Evolutionary conservation across 176 grass and related monocot genomes (phyloP).

Genomic region (Oryza meyeriana): DNA sequence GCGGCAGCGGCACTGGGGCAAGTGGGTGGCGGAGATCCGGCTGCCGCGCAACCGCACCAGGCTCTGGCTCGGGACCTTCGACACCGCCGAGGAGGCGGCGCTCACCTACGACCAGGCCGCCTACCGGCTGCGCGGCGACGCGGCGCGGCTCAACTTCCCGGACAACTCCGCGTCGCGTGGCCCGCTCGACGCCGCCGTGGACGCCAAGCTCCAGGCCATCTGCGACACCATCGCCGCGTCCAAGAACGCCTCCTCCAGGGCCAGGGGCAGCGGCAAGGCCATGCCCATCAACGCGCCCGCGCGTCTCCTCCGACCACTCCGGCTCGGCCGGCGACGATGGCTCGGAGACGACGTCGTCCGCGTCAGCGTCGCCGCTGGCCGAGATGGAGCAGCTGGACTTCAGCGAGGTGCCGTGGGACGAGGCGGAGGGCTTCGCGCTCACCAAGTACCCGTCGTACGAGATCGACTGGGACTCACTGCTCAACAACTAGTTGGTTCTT

Average conservation of each 20-base stretch:
- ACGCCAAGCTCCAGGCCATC: slow-evolving; percentile 70
- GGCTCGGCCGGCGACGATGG: slow-evolving; percentile 18
- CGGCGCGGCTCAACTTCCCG: slow-evolving; percentile 55
- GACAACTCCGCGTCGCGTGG: slow-evolving; percentile 25
- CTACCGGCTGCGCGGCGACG: slow-evolving; percentile 49
- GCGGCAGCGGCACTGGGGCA: slow-evolving; percentile 84
- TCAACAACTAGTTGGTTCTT: slow-evolving; percentile 22
- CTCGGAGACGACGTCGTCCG: not conserved
- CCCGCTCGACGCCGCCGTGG: slow-evolving; percentile 35
- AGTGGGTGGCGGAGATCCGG: slow-evolving; percentile 89
- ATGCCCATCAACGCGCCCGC: slow-evolving; percentile 4
- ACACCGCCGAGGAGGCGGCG: slow-evolving; percentile 69
- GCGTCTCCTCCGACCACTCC: slow-evolving; percentile 8
- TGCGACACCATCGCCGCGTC: slow-evolving; percentile 46
- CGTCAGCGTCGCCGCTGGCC: not conserved
- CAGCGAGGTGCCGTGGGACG: slow-evolving; percentile 55
- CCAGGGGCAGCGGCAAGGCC: not conserved
- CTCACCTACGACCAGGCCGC: slow-evolving; percentile 49
- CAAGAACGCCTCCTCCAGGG: not conserved
- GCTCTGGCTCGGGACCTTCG: slow-evolving; percentile 91
- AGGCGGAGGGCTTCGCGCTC: slow-evolving; percentile 42
- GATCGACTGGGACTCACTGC: slow-evolving; percentile 58
- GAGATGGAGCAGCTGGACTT: slow-evolving; percentile 45
- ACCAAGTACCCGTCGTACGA: slow-evolving; percentile 52
- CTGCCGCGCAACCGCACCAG: slow-evolving; percentile 62